These are phyloP conservation scores for Ormosia emarginata DNA, from an alignment of 306 rosid species.

Conservation along the genomic window DNA sequence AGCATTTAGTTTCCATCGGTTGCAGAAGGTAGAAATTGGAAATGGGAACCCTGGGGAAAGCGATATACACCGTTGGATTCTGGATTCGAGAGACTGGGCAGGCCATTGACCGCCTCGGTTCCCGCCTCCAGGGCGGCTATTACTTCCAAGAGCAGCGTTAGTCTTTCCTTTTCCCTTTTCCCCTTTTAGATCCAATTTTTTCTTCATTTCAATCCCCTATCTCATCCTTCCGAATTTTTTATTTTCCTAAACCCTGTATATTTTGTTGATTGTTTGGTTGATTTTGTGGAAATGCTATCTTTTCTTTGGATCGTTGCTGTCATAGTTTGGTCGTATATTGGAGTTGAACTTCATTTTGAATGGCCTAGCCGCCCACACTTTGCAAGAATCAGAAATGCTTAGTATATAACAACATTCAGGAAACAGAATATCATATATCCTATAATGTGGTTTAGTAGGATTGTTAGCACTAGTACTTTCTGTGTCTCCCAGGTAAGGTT, in stretches of 20 bases:
- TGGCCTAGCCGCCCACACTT: background rate
- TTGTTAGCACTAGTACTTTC: background rate
- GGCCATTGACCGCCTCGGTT: slow-evolving; percentile 83
- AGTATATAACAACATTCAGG: background rate
- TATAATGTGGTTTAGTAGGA: too few species aligned
- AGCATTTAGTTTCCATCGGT: background rate
- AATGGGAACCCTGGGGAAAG: slow-evolving; percentile 84
- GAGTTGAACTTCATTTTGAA: background rate
- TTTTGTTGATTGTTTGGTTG: background rate
- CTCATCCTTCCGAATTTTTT: background rate
- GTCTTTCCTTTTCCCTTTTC: slow-evolving; percentile 9
- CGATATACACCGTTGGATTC: slow-evolving; percentile 69
- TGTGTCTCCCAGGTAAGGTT: background rate
- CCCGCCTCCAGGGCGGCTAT: slow-evolving; percentile 74
- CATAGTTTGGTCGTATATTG: background rate
- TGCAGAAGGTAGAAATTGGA: background rate
- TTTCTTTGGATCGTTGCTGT: background rate
- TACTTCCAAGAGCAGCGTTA: slow-evolving; percentile 74
- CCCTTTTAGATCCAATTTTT: background rate
- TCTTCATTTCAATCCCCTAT: background rate
- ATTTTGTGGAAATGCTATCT: background rate
- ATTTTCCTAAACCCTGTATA: background rate
- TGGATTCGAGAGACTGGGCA: slow-evolving; percentile 89
- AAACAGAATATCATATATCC: background rate
- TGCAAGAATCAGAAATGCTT: background rate